These are phyloP conservation scores for Saccharomycopsis sp. DNA, from an alignment of 805 yeast genomes.

Conservation along the genomic window DNA sequence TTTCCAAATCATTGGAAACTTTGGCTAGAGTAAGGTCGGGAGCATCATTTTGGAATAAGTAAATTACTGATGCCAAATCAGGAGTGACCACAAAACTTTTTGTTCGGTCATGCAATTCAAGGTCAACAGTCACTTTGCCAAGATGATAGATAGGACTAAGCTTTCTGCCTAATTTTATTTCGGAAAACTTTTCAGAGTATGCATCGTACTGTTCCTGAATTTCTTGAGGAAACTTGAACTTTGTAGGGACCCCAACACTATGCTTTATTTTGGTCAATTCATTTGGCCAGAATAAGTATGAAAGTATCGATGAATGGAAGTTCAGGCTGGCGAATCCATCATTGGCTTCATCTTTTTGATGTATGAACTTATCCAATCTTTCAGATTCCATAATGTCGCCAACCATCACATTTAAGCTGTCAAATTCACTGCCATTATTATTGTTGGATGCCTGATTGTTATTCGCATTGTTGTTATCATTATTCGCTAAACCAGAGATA, in stretches of 20 bases:
- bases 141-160: constrained; percentile 47
- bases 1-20: constrained; percentile 31
- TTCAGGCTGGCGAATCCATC: constrained; percentile 21
- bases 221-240: constrained; percentile 40
- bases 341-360: constrained; percentile 10
- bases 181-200: constrained; percentile 37
- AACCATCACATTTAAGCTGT: constrained; percentile 76
- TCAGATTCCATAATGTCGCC: constrained; percentile 56
- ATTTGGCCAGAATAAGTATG: constrained; percentile 75
- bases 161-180: constrained; percentile 46
- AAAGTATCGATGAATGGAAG: constrained; percentile 54
- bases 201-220: constrained; percentile 34
- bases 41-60: constrained; percentile 33
- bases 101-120: constrained; percentile 43
- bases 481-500: too few species aligned
- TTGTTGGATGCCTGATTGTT: not conserved
- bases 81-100: constrained; percentile 47
- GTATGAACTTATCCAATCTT: constrained; percentile 26
- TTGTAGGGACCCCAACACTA: constrained; percentile 23
- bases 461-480: not conserved
- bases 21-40: constrained; percentile 27
- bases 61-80: constrained; percentile 57
- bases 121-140: constrained; percentile 54
- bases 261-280: constrained; percentile 16
- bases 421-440: constrained; percentile 40